A percentile compares a stretch with the other conserved stretches of the same genome.
These are phyloP conservation scores for Sporothrix inflata DNA, from an alignment of 2,329 filamentous ascomycete species.

Conservation along the genomic window DNA sequence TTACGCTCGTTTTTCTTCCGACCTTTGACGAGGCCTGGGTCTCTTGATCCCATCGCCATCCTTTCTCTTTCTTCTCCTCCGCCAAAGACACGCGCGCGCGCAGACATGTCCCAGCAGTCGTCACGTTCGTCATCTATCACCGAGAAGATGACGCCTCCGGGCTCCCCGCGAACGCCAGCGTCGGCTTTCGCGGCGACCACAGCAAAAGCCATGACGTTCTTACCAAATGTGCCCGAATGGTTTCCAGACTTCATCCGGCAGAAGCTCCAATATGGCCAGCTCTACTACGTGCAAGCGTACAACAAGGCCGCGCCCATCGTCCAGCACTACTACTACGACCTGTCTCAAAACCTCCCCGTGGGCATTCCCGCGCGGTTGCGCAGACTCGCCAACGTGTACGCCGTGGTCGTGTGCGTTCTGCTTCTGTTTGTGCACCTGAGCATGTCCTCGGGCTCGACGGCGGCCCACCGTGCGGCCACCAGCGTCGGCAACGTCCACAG, in stretches of 20 bases:
- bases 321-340: constrained; percentile 6
- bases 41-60: background rate
- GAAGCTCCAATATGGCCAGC: constrained; percentile 20
- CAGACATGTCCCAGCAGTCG: background rate
- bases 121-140: constrained; percentile 32
- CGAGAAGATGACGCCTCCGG: constrained; percentile 30
- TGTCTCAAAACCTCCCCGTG: constrained; percentile 15
- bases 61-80: background rate
- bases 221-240: constrained; percentile 25
- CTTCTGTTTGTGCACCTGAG: constrained; percentile 28
- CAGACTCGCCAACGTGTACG: constrained; percentile 31
- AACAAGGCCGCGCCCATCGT: background rate
- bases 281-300: background rate
- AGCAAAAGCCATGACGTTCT: constrained; percentile 3
- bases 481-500: constrained; percentile 17
- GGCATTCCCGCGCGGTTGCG: constrained; percentile 30
- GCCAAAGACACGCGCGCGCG: background rate
- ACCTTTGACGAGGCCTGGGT: constrained; percentile 11
- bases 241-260: constrained; percentile 8
- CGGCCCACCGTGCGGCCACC: constrained; percentile 8
- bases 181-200: constrained; percentile 28
- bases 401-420: constrained; percentile 24
- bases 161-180: constrained; percentile 27
- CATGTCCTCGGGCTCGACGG: background rate
- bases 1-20: constrained; percentile 7